Base-by-base conservation (phyloP, 2,329 filamentous ascomycete genomes). In the Aureobasidium sp. region DNA sequence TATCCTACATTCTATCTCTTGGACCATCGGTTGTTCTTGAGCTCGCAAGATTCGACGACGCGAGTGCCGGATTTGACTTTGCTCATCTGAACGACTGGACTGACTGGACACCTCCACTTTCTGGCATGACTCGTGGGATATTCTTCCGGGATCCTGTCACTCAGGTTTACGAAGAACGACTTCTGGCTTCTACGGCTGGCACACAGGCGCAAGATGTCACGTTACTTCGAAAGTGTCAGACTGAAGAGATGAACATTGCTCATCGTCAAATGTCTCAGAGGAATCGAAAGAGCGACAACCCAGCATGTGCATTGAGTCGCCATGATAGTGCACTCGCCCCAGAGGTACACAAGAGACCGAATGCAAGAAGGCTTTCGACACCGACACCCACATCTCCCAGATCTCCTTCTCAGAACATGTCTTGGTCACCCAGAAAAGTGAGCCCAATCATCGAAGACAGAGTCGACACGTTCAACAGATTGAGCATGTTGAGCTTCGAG, bases 81-180 rank as follows among this genome's bases (percentile, higher is more conserved):
- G 85, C 84, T 2, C 72, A 78, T 32, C 69, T 77, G 30, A 77
- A 81, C 15, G 82, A 83, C n/a, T 80, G 83, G 73, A 81, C 80
- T 2, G 75, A 76, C 53, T 87, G 84, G 84, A 76, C 77, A 11
- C 74, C 76, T 8, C 79, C 80, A 0, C 69, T 74, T 9, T 67
- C 64, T 63, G 77, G 75, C 49, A 73, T 75, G 47, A 81, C 77
- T 58, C 80, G 83, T 21, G 75, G 77, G 11, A 79, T 76, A 3
- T 87, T 87, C 70, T 75, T 87, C 62, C 83, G 83, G 62, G 82
- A 86, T 68, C 83, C 84, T 1, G 78, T 86, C 34, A 78, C 81
- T 1, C 80, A 82, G 27, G 77, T 84, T 25, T 87, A 86, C 69
- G 81, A 84, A 68, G 79, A 81, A 64, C 76, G 75, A 65, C 74